These are phyloP conservation scores for Phytophthora capsici DNA, from an alignment of 352 stramenopile species.

Conservation along the genomic window DNA sequence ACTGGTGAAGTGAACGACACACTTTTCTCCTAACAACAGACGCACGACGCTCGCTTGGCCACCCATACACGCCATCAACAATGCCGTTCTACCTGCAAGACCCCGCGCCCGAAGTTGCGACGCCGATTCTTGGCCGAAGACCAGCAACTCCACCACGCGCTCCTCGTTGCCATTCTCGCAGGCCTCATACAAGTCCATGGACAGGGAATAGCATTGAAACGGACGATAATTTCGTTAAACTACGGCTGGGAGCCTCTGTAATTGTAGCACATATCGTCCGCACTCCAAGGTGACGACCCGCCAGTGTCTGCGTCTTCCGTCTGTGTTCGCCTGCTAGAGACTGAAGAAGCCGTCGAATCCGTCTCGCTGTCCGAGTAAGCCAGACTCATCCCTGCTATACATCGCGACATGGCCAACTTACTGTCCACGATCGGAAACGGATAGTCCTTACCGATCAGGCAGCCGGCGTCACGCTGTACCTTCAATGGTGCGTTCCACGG, in stretches of 20 bases:
- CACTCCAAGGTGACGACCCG: constrained; percentile 13
- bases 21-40: constrained; percentile 68
- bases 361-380: constrained; percentile 39
- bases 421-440: constrained; percentile 96
- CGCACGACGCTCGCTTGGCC: constrained; percentile 68
- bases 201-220: constrained; percentile 19
- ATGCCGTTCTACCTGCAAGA: constrained; percentile 62
- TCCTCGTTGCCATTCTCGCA: constrained; percentile 88
- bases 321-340: constrained; percentile 4
- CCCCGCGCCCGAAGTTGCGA: constrained; percentile 37
- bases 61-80: constrained; percentile 73
- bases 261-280: constrained; percentile 43
- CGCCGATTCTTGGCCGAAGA: constrained; percentile 41
- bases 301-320: constrained; percentile 10
- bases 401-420: constrained; percentile 87
- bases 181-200: constrained; percentile 82
- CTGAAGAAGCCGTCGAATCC: constrained; percentile 13
- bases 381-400: constrained; percentile 90
- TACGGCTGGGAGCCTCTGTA: constrained; percentile 19
- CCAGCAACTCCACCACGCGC: constrained; percentile 75
- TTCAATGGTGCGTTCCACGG: constrained; percentile 94
- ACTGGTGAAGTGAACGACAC: constrained; percentile 72
- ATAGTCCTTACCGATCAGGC: constrained; percentile 94
- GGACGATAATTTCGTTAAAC: constrained; percentile 12
- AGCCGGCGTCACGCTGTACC: constrained; percentile 86